Evolutionary conservation across 495 filamentous ascomycete species (phyloP), one percentile per base, ranked within the genome.

Genomic region (Beverwykella pulmonaria): DNA sequence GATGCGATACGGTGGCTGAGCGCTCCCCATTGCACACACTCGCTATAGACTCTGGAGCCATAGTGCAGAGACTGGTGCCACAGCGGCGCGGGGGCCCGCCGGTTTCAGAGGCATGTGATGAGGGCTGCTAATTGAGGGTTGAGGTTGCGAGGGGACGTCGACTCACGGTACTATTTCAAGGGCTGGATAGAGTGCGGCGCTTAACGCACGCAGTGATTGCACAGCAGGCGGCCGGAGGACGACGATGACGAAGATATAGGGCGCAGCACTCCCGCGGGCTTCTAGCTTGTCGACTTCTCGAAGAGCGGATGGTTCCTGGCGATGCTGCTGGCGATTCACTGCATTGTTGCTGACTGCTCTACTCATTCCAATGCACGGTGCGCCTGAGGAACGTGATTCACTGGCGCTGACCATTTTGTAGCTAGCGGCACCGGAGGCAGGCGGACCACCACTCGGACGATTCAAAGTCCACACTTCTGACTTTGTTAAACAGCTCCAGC

Each of bases 61-160:
- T 34, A 34, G 32, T 12, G 32, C 32, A 34, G 32, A 34, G 32
- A 34, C 32, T 34, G 47, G 47, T 67, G 63, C 30, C 34, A 48
- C 57, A 61, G 47, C 64, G 53, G 65, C 47, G 61, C 53, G 23
- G 14, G 30, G n/a, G 36, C 30, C 30, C 19, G 27, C 65, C 44
- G 53, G 65, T 68, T 68, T 68, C 65, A 68, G 57, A 50, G 25
- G 41, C 3, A 14, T 25, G 36, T 10, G 14, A 19, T 7, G 22
- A 30, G 36, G 26, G 46, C 22, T 67, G 56, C 64, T 61, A 67
- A 67, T 61, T 25, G 39, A 23, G 50, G 63, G 27, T 39, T 26
- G 14, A 25, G 48, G 27, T 15, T 17, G 54, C 32, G 50, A 56
- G 32, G 52, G 25, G 60, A 55, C 25, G 15, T 3, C 19, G 20